These are phyloP conservation scores for Colletotrichum liaoningense DNA, from an alignment of 2,329 filamentous ascomycete species.

Conservation along the genomic window DNA sequence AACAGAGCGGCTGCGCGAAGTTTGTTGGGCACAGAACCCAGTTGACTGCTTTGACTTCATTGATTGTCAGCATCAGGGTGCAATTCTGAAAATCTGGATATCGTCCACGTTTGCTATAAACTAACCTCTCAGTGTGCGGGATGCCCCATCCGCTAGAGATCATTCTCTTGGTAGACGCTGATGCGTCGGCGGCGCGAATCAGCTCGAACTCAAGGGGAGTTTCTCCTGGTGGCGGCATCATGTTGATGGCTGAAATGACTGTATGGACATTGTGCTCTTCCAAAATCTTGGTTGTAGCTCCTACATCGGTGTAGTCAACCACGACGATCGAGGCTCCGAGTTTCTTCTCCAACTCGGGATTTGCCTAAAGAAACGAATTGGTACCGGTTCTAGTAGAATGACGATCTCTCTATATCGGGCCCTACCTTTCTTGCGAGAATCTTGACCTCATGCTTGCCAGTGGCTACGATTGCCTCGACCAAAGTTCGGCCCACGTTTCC, in stretches of 20 bases:
- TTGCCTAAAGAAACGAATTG: constrained; percentile 20
- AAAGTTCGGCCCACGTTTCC: constrained; percentile 58
- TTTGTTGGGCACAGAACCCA: constrained; percentile 24
- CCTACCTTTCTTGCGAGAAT: constrained; percentile 53
- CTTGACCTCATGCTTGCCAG: constrained; percentile 50
- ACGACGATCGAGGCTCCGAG: constrained; percentile 41
- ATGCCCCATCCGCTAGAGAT: constrained; percentile 56
- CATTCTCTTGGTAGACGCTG: constrained; percentile 50
- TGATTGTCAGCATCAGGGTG: not conserved
- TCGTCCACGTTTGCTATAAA: not conserved
- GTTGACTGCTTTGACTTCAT: constrained; percentile 3
- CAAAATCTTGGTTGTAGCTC: constrained; percentile 39
- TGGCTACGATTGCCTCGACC: constrained; percentile 53
- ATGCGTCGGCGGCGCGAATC: constrained; percentile 54
- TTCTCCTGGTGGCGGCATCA: constrained; percentile 42
- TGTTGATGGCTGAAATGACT: constrained; percentile 54
- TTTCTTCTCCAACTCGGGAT: constrained; percentile 37
- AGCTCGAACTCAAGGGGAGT: constrained; percentile 52
- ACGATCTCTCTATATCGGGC: too few species aligned
- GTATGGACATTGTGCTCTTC: constrained; percentile 54
- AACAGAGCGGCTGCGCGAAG: constrained; percentile 39
- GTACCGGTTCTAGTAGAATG: not conserved
- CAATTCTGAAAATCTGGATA: too few species aligned
- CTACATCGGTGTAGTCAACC: constrained; percentile 44
- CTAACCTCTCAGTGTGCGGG: constrained; percentile 45